These are phyloP conservation scores for Neotropicomus parvogracilis DNA, from an alignment of 1,284 basidiomycete genomes.

Conservation along the genomic window DNA sequence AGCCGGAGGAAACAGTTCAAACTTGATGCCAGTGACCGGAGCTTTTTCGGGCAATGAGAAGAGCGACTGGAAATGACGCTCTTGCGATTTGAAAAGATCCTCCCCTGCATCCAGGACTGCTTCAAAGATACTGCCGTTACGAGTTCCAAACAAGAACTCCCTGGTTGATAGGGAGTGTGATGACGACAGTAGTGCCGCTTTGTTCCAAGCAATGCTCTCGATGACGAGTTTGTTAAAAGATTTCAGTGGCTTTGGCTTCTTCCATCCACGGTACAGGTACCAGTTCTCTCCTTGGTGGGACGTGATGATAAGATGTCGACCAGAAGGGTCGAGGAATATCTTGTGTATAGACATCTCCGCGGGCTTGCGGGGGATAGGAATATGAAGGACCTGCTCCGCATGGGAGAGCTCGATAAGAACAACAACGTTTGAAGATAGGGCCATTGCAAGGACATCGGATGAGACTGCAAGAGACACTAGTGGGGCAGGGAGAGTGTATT, in stretches of 20 bases:
- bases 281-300: conserved; percentile 90
- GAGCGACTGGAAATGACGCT: conserved; percentile 75
- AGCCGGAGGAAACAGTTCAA: conserved; percentile 66
- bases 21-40: conserved; percentile 78
- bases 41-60: conserved; percentile 78
- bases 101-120: conserved; percentile 83
- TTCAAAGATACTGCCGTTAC: conserved; percentile 82
- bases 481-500: conserved; percentile 81
- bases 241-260: conserved; percentile 76
- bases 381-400: conserved; percentile 75
- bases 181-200: conserved; percentile 62
- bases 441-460: conserved; percentile 86
- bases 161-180: conserved; percentile 69
- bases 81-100: conserved; percentile 89
- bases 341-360: conserved; percentile 71
- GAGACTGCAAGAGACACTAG: conserved; percentile 78
- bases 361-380: conserved; percentile 71
- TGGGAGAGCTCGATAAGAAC: conserved; percentile 83
- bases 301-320: conserved; percentile 83
- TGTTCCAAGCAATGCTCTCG: conserved; percentile 93
- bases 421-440: conserved; percentile 69
- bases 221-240: conserved; percentile 81
- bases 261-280: conserved; percentile 82
- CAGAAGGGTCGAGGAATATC: conserved; percentile 89
- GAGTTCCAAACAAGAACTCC: conserved; percentile 87